Percentiles rank a stretch among this genome's conserved stretches.
Conservation (phyloP, 1,284 basidiomycete genomes). For the Abortiporus biennis region DNA sequence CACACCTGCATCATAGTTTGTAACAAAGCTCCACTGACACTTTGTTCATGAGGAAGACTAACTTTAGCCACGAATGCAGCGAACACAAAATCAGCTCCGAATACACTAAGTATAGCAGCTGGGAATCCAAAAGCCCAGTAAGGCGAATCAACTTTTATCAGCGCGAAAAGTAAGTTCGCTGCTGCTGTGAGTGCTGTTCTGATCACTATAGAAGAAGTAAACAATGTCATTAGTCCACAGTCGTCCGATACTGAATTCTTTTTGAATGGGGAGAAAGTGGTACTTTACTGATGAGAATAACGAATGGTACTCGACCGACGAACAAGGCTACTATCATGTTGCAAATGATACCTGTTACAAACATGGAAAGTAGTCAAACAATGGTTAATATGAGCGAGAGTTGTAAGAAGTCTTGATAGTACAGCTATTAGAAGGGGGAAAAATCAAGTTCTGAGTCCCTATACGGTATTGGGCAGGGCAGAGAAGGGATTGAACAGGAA, state of each 20-base stretch:
- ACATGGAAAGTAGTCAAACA: conserved; percentile 74
- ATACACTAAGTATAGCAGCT: conserved; percentile 62
- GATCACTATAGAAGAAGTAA: conserved; percentile 25
- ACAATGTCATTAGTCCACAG: background rate
- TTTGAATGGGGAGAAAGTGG: conserved; percentile 3
- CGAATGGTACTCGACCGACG: conserved; percentile 48
- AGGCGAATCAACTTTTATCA: conserved; percentile 50
- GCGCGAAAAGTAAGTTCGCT: conserved; percentile 68
- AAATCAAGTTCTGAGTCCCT: background rate
- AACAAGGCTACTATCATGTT: conserved; percentile 65
- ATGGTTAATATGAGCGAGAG: conserved; percentile 63
- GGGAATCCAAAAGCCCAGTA: conserved; percentile 86
- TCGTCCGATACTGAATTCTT: background rate
- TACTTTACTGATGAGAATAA: conserved; percentile 53
- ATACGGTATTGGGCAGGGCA: conserved; percentile 4
- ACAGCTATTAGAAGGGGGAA: conserved; percentile 44
- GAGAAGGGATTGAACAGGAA: no score
- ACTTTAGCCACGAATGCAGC: conserved; percentile 71
- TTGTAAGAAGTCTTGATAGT: conserved; percentile 59
- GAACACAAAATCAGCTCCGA: conserved; percentile 80
- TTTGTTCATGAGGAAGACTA: conserved; percentile 69
- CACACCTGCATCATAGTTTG: conserved; percentile 68
- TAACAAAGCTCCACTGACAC: conserved; percentile 71
- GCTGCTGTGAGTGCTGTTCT: conserved; percentile 59
- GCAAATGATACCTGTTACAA: conserved; percentile 60